Conservation (phyloP, 306 rosid genomes). For the Cyamopsis tetragonoloba region DNA sequence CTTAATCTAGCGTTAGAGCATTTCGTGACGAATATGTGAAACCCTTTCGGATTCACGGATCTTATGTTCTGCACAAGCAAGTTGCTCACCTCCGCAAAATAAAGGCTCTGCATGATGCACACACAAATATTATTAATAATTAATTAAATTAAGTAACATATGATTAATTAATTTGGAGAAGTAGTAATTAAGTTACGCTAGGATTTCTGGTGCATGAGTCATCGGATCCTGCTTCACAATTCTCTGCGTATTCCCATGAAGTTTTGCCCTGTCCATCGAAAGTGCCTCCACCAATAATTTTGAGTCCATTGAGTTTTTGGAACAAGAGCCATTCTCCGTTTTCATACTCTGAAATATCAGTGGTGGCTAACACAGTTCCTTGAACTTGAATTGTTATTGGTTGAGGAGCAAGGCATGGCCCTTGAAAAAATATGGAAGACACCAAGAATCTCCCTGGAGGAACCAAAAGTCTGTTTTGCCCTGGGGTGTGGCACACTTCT, state of each 20-base stretch:
- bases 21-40: slow-evolving; percentile 33
- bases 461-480: slow-evolving; percentile 39
- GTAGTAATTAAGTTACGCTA: slow-evolving; percentile 52
- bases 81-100: not conserved
- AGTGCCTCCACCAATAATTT: slow-evolving; percentile 58
- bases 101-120: slow-evolving; percentile 38
- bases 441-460: slow-evolving; percentile 52
- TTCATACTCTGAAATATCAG: slow-evolving; percentile 41
- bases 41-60: slow-evolving; percentile 39
- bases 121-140: too few relatives aligned
- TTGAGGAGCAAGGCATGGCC: slow-evolving; percentile 49
- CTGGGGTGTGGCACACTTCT: slow-evolving; percentile 42
- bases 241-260: slow-evolving; percentile 41
- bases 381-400: slow-evolving; percentile 55
- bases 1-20: slow-evolving; percentile 29
- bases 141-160: too few relatives aligned
- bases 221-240: slow-evolving; percentile 16
- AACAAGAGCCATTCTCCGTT: slow-evolving; percentile 58
- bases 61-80: slow-evolving; percentile 9
- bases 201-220: slow-evolving; percentile 41
- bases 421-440: slow-evolving; percentile 47
- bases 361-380: slow-evolving; percentile 51
- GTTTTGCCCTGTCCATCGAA: slow-evolving; percentile 65
- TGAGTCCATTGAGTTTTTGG: slow-evolving; percentile 41
- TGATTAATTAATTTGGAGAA: too few relatives aligned